Evolutionary conservation across 75 land plant genomes (phyloP), one percentile per base, ranked within the genome.

Genomic region (Sequoia sempervirens): DNA sequence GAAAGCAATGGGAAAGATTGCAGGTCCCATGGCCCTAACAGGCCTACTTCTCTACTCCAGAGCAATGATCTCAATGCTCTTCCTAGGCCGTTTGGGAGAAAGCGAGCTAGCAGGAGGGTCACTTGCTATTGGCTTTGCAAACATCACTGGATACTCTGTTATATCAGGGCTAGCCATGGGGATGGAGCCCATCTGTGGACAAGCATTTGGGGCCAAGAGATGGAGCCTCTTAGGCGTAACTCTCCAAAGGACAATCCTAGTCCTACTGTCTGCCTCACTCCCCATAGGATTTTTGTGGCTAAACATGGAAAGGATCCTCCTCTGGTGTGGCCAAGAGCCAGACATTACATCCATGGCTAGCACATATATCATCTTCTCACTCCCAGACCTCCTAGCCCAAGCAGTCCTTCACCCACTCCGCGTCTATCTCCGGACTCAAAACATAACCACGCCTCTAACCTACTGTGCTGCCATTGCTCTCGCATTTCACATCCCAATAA

Each of bases 111-210:
- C 93, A n/a, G 92, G 93, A 7, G 93, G 93, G 14, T 88, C 93
- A 4, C 90, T 92, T 5, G 91, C 93, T 37, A 73, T 92, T 13
- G 92, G 90, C 40, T 90, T 92, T 32, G 91, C 92, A 9, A 92
- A 92, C 90, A 92, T 92, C 86, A 90, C 93, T 15, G 91, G 93
- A 53, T 92, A 92, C 89, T 92, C 93, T 6, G 79, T 92, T 72
- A 87, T 92, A 54, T 88, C 93, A 20, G 93, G 93, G 10, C 86
- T 92, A 23, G 92, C 93, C 68, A 88, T 92, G 90, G 93, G 93
- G 41, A 92, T 92, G 93, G 93, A 92, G 56, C 90, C 92, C 43
- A 88, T 92, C n/a, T 92, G 92, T 76, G 92, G 90, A 20, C 93
- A 92, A 58, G 93, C 93, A 36, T 92, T 83, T 74, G 93, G 93